Evolutionary conservation across 164 flowering plant genomes (phyloP).

Genomic region (Chimonanthus salicifolius): DNA sequence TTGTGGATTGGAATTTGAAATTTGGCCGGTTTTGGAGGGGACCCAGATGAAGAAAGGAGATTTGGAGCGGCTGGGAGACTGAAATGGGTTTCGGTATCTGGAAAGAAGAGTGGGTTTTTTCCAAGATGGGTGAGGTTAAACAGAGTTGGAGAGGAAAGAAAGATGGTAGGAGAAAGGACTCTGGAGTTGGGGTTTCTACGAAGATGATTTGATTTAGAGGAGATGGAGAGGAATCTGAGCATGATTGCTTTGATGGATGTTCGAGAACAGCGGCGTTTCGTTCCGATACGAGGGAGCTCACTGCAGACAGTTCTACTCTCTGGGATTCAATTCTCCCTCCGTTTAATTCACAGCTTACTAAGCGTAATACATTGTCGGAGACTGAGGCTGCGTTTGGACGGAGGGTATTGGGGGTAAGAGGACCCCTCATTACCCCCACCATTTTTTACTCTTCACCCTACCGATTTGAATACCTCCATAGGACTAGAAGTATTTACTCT

Average conservation of each 20-base stretch:
- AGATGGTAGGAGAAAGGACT: background rate
- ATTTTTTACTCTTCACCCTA: no score
- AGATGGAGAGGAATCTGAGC: constrained; percentile 22
- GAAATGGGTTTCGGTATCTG: background rate
- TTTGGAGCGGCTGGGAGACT: constrained; percentile 2
- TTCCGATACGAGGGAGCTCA: background rate
- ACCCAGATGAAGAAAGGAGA: constrained; percentile 16
- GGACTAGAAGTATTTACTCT: no score
- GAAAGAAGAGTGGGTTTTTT: background rate
- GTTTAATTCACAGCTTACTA: no score
- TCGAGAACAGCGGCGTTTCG: background rate
- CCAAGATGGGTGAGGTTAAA: background rate
- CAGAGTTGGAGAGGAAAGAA: constrained; percentile 1
- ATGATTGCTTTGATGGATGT: constrained; percentile 11
- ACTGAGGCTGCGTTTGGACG: no score
- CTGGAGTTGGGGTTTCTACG: constrained; percentile 4
- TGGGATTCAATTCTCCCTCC: no score
- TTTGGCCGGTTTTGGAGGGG: constrained; percentile 7
- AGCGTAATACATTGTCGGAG: no score
- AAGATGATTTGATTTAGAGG: constrained; percentile 18
- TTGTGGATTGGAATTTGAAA: constrained; percentile 7
- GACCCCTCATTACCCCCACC: no score
- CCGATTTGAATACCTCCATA: no score
- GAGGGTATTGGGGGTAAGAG: no score
- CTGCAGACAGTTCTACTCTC: no score